Conservation (phyloP, 2,329 filamentous ascomycete genomes). For the Thyridium curvatum region DNA sequence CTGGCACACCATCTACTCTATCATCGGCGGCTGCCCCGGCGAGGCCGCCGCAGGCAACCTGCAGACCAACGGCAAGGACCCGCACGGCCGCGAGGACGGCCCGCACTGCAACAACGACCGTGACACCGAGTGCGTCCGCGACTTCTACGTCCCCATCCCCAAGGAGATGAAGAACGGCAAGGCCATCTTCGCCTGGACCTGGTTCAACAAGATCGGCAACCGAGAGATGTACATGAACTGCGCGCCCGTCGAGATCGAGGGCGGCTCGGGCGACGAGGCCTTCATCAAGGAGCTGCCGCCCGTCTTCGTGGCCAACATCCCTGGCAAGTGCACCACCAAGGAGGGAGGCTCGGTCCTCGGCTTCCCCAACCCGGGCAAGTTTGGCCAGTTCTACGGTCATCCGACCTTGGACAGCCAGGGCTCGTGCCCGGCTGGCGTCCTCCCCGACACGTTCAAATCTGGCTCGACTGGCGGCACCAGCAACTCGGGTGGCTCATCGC, state of each 20-base stretch:
- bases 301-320: slow-evolving; percentile 55
- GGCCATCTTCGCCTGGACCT: slow-evolving; percentile 56
- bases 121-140: slow-evolving; percentile 13
- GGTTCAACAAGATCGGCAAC: slow-evolving; percentile 55
- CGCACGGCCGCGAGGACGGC: slow-evolving; percentile 6
- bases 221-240: slow-evolving; percentile 67
- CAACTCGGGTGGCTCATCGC: too few species aligned
- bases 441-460: too few species aligned
- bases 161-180: slow-evolving; percentile 16
- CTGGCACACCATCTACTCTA: slow-evolving; percentile 22
- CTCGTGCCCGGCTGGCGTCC: too few species aligned
- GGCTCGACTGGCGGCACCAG: too few species aligned
- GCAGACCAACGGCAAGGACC: slow-evolving; percentile 9
- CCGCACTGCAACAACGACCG: slow-evolving; percentile 11
- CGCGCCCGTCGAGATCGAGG: slow-evolving; percentile 46
- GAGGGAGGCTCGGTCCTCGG: slow-evolving; percentile 37
- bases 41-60: slow-evolving; percentile 9
- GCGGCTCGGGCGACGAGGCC: slow-evolving; percentile 9
- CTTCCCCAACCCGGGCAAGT: slow-evolving; percentile 47
- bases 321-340: slow-evolving; percentile 34
- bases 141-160: slow-evolving; percentile 18
- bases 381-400: too few species aligned
- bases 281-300: slow-evolving; percentile 40
- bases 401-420: too few species aligned
- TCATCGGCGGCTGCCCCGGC: slow-evolving; percentile 22